A percentile compares a stretch with the other conserved stretches of the same genome.
phyloP scores from a whole-genome alignment of 2,329 filamentous ascomycete species.

The Xylaria sp. region DNA sequence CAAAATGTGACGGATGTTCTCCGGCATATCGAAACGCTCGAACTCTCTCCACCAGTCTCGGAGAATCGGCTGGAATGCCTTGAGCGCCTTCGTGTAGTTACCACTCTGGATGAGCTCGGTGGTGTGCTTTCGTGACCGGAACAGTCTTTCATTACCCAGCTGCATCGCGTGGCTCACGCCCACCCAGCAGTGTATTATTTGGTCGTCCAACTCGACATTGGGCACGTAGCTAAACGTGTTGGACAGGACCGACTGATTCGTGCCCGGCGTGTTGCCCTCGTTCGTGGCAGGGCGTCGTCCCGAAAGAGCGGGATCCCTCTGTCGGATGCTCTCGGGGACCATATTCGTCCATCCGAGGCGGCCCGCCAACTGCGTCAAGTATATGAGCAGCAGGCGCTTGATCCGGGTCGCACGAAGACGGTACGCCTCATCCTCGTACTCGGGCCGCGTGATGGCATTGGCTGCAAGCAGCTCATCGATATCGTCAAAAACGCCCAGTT shows the following conservation, averaged over 20 bases:
- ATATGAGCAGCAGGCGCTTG: constrained; percentile 84
- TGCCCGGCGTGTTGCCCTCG: constrained; percentile 64
- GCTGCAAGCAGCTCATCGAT: constrained; percentile 71
- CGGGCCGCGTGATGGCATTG: constrained; percentile 61
- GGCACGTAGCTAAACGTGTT: constrained; percentile 68
- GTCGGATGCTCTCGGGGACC: constrained; percentile 71
- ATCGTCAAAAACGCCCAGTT: constrained; percentile 93
- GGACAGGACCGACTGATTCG: constrained; percentile 57
- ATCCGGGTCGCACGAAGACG: constrained; percentile 79
- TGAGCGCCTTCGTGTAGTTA: constrained; percentile 78
- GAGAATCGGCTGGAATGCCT: constrained; percentile 79
- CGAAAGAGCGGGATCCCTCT: constrained; percentile 59
- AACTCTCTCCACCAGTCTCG: constrained; percentile 81
- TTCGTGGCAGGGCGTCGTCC: constrained; percentile 52
- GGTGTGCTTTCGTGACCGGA: constrained; percentile 84
- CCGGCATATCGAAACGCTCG: constrained; percentile 71
- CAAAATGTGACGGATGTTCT: constrained; percentile 73
- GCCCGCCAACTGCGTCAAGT: constrained; percentile 91
- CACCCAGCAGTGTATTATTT: constrained; percentile 86
- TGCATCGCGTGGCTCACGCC: constrained; percentile 93
- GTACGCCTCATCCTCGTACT: constrained; percentile 76
- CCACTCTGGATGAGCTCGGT: constrained; percentile 86
- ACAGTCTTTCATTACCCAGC: constrained; percentile 83
- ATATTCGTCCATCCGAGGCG: constrained; percentile 91
- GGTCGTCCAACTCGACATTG: constrained; percentile 67